These are phyloP conservation scores for Metschnikowia gruessii DNA, from an alignment of 805 yeast species.

Conservation along the genomic window DNA sequence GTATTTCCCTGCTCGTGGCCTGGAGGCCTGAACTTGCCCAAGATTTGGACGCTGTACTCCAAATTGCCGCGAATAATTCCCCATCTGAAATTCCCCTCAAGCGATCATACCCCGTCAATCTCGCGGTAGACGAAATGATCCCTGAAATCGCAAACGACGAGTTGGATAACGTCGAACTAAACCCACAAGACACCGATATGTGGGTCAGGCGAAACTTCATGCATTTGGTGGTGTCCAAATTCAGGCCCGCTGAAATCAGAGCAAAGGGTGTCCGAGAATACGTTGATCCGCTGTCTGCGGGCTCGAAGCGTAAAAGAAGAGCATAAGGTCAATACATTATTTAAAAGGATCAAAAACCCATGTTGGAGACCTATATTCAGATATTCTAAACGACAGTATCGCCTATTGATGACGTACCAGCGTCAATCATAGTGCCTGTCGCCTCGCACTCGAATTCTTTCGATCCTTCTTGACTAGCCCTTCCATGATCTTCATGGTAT, in stretches of 20 bases:
- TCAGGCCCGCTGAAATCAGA: conserved; percentile 31
- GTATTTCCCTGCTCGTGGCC: conserved; percentile 25
- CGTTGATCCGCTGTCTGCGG: conserved; percentile 8
- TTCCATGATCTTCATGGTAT: conserved; percentile 52
- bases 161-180: conserved; percentile 31
- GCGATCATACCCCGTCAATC: conserved; percentile 24
- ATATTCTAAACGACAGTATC: not conserved
- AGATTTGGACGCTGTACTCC: conserved; percentile 19
- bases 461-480: conserved; percentile 46
- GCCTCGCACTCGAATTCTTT: conserved; percentile 18
- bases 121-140: conserved; percentile 34
- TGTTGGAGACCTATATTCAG: not conserved
- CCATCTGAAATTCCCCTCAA: conserved; percentile 15
- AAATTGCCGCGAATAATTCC: conserved; percentile 11
- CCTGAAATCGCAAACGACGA: conserved; percentile 41
- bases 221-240: conserved; percentile 33
- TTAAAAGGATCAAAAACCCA: not conserved
- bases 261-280: conserved; percentile 23
- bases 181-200: conserved; percentile 39
- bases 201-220: conserved; percentile 40
- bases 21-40: conserved; percentile 24
- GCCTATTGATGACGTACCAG: not conserved
- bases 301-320: conserved; percentile 6
- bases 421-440: not conserved
- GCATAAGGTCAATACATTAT: not conserved